Evolutionary conservation across 345 rosid species (phyloP).

Genomic region (Eucalyptus grandis): DNA sequence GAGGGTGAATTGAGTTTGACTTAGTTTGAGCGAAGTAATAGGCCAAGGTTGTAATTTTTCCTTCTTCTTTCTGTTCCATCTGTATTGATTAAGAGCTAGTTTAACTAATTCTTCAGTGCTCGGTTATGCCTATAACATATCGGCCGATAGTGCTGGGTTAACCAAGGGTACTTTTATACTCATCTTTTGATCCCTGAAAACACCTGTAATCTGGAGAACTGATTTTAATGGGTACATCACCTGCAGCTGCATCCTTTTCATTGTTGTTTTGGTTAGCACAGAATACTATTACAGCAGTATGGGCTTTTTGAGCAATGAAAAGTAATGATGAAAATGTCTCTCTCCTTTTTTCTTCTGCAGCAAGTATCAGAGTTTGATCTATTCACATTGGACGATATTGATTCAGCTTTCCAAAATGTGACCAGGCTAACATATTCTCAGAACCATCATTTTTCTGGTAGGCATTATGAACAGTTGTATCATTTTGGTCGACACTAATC

Average conservation of each 20-base stretch:
- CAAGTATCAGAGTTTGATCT: constrained; percentile 93
- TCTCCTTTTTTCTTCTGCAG: constrained; percentile 20
- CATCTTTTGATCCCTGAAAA: neutral
- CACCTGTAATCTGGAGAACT: neutral
- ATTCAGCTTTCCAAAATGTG: constrained; percentile 76
- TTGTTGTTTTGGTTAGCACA: neutral
- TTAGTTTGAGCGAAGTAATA: neutral
- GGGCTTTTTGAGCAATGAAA: neutral
- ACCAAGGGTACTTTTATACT: neutral
- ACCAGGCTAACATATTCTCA: constrained; percentile 88
- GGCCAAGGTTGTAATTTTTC: neutral
- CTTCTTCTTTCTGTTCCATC: neutral
- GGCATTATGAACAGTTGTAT: neutral
- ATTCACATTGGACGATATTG: constrained; percentile 87
- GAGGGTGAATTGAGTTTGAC: neutral
- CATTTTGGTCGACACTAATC: neutral
- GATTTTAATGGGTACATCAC: neutral
- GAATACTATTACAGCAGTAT: neutral
- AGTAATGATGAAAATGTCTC: neutral
- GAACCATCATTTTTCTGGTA: constrained; percentile 82
- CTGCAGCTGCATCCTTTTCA: neutral
- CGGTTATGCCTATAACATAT: neutral
- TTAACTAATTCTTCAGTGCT: neutral
- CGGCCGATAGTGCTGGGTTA: neutral
- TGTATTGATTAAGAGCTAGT: neutral